phyloP scores from a whole-genome alignment of 495 filamentous ascomycete genomes.

The Lasiosphaeriaceae sp. region DNA sequence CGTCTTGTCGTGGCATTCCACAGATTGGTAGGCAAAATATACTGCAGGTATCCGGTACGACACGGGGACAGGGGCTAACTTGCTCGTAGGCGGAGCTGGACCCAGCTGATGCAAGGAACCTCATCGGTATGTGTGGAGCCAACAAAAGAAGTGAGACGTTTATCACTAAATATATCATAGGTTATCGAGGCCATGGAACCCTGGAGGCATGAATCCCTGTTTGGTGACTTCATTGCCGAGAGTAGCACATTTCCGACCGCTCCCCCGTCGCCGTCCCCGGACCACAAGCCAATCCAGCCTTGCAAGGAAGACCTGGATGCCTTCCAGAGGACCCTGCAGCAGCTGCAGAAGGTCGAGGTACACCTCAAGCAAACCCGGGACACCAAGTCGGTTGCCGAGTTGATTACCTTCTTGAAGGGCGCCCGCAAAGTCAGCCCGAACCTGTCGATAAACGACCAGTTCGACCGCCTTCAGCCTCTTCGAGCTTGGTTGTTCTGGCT shows the following conservation, averaged over 20 bases:
- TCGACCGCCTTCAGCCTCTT: slow-evolving; percentile 79
- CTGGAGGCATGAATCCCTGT: slow-evolving; percentile 86
- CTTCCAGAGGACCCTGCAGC: slow-evolving; percentile 59
- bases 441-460: slow-evolving; percentile 73
- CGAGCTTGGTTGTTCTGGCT: slow-evolving; percentile 95
- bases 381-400: slow-evolving; percentile 67
- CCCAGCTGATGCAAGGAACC: slow-evolving; percentile 85
- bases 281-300: slow-evolving; percentile 53
- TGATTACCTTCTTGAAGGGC: slow-evolving; percentile 75
- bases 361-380: slow-evolving; percentile 70
- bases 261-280: slow-evolving; percentile 55
- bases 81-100: slow-evolving; percentile 75
- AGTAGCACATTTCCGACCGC: slow-evolving; percentile 63
- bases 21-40: slow-evolving; percentile 81
- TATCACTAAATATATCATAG: slow-evolving; percentile 32
- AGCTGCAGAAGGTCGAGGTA: slow-evolving; percentile 66
- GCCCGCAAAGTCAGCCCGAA: slow-evolving; percentile 71
- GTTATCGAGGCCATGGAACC: slow-evolving; percentile 87
- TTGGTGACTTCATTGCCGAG: slow-evolving; percentile 78
- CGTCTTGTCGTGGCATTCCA: slow-evolving; percentile 92
- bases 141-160: neutral
- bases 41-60: slow-evolving; percentile 26
- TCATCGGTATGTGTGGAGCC: slow-evolving; percentile 60
- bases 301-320: slow-evolving; percentile 67
- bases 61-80: slow-evolving; percentile 26